phyloP scores from a whole-genome alignment of 2,329 filamentous ascomycete species.

The Periconia sp. region DNA sequence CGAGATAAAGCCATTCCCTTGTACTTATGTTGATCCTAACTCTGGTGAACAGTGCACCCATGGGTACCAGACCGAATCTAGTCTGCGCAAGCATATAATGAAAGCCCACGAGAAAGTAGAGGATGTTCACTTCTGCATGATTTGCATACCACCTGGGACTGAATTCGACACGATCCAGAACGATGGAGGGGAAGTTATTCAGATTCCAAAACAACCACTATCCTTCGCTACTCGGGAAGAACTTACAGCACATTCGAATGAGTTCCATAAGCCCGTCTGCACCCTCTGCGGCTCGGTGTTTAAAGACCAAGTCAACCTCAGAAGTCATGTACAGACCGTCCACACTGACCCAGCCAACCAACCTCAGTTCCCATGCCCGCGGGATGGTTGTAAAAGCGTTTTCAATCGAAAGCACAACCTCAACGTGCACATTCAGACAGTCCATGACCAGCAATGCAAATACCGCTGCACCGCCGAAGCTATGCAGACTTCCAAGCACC shows the following conservation, averaged over 20 bases:
- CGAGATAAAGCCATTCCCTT: constrained; percentile 70
- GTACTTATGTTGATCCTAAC: constrained; percentile 58
- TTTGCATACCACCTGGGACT: constrained; percentile 57
- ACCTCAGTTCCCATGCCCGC: constrained; percentile 65
- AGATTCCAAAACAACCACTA: constrained; percentile 20
- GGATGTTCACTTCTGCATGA: constrained; percentile 71
- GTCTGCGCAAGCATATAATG: constrained; percentile 71
- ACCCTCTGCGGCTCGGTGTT: constrained; percentile 72
- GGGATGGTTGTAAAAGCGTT: constrained; percentile 68
- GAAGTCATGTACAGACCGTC: constrained; percentile 71
- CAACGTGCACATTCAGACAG: constrained; percentile 73
- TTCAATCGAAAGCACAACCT: constrained; percentile 87
- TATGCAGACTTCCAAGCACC: constrained; percentile 56
- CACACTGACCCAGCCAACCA: constrained; percentile 52
- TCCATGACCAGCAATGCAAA: constrained; percentile 71
- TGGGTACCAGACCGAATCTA: constrained; percentile 72
- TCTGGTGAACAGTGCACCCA: constrained; percentile 62
- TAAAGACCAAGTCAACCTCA: constrained; percentile 56
- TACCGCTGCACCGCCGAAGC: constrained; percentile 78
- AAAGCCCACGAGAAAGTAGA: constrained; percentile 64
- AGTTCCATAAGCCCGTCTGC: constrained; percentile 72
- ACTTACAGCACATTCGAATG: constrained; percentile 72
- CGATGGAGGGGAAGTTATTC: constrained; percentile 14
- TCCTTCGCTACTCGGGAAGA: constrained; percentile 70
- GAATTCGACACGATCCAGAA: constrained; percentile 32